These are phyloP conservation scores for Choricystis sp. DNA, from an alignment of 139 green algal species.

Conservation along the genomic window DNA sequence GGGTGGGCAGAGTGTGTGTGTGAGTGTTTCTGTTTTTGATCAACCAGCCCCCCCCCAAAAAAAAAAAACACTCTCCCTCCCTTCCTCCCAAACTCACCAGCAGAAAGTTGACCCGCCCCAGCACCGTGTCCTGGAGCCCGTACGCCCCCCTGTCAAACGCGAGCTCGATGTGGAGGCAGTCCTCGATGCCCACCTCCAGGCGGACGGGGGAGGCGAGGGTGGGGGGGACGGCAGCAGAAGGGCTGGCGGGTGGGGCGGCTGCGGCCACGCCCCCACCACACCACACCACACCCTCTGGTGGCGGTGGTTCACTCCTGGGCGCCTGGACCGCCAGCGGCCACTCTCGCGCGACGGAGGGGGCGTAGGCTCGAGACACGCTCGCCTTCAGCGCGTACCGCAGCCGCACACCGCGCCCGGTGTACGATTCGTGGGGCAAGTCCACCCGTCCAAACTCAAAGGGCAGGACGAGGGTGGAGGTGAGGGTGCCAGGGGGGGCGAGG, in stretches of 20 bases:
- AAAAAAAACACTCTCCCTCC: not conserved
- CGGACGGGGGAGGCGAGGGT: constrained; percentile 16
- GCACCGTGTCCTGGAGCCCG: constrained; percentile 77
- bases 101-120: constrained; percentile 96
- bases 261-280: not conserved
- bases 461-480: constrained; percentile 44
- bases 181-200: constrained; percentile 99
- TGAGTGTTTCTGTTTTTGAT: not conserved
- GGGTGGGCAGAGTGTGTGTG: constrained; percentile 1
- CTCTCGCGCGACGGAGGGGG: constrained; percentile 57
- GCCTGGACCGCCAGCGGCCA: constrained; percentile 80
- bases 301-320: constrained; percentile 18
- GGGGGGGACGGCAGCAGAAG: not conserved
- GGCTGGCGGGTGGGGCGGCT: too few species aligned
- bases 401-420: constrained; percentile 47
- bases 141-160: constrained; percentile 87
- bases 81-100: too few species aligned
- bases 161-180: constrained; percentile 99
- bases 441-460: constrained; percentile 93
- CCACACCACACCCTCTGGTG: not conserved
- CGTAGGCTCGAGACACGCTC: constrained; percentile 58
- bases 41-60: not conserved
- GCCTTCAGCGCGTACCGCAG: constrained; percentile 72
- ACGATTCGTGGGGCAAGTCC: constrained; percentile 95
- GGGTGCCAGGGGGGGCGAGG: constrained; percentile 58